Percentiles rank a stretch among this genome's conserved stretches.
These are phyloP conservation scores for Epichloe aotearoae DNA, from an alignment of 2,329 filamentous ascomycete genomes.

Conservation along the genomic window DNA sequence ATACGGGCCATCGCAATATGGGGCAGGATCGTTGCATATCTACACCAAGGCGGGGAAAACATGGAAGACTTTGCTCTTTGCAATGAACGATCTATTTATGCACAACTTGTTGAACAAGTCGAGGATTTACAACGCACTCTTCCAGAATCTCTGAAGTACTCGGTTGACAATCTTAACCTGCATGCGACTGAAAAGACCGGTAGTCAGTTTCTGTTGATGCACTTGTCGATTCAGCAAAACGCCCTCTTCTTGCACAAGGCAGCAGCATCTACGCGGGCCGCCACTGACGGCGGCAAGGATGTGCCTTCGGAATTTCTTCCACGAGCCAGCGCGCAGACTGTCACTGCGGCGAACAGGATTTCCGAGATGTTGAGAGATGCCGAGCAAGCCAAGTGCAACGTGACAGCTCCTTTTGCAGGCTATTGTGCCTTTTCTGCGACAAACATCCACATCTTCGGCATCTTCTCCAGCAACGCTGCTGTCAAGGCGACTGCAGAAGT, in stretches of 20 bases:
- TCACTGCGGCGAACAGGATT: slow-evolving; percentile 75
- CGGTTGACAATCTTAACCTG: slow-evolving; percentile 65
- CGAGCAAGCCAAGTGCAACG: slow-evolving; percentile 51
- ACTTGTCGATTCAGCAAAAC: slow-evolving; percentile 82
- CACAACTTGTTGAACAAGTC: slow-evolving; percentile 54
- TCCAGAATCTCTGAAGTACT: slow-evolving; percentile 62
- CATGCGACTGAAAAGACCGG: slow-evolving; percentile 76
- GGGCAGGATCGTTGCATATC: slow-evolving; percentile 78
- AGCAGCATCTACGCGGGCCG: slow-evolving; percentile 60
- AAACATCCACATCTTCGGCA: slow-evolving; percentile 85
- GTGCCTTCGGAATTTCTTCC: slow-evolving; percentile 68
- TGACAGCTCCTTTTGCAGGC: slow-evolving; percentile 84
- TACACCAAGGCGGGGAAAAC: slow-evolving; percentile 86
- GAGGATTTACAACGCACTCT: slow-evolving; percentile 57
- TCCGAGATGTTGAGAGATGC: slow-evolving; percentile 72
- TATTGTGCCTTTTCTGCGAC: slow-evolving; percentile 91
- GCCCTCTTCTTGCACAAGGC: slow-evolving; percentile 83
- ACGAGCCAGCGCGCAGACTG: slow-evolving; percentile 60
- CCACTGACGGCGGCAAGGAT: slow-evolving; percentile 50
- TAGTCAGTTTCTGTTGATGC: slow-evolving; percentile 86
- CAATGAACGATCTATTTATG: slow-evolving; percentile 67
- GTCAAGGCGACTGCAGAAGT: slow-evolving; percentile 69
- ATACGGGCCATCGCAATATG: slow-evolving; percentile 76
- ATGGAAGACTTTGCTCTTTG: slow-evolving; percentile 67
- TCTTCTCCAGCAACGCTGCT: slow-evolving; percentile 70